Conservation (phyloP, 208 protist species). For the Endotrypanum monterogeii region DNA sequence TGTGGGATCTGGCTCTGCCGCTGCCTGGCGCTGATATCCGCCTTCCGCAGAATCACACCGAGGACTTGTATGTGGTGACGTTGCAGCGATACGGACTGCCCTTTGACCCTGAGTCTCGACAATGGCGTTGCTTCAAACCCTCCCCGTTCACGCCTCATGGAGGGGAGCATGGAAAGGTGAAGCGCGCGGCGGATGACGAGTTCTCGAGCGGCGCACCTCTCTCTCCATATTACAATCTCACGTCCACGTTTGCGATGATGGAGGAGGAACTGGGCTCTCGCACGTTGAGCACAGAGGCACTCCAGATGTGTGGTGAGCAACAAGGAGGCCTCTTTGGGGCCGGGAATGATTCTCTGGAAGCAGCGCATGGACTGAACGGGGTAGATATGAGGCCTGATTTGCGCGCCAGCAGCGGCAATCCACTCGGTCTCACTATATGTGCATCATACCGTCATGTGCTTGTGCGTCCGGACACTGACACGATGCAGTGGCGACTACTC, state of each 20-base stretch:
- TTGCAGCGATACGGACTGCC: conserved; percentile 77
- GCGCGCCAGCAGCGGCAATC: conserved; percentile 44
- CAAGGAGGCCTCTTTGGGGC: background rate
- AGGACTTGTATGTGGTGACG: conserved; percentile 83
- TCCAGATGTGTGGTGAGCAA: conserved; percentile 7
- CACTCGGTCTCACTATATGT: conserved; percentile 41
- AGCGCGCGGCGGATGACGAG: background rate
- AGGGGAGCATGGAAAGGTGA: background rate
- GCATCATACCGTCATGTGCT: conserved; percentile 47
- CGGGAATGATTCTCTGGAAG: background rate
- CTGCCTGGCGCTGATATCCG: conserved; percentile 70
- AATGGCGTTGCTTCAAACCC: conserved; percentile 79
- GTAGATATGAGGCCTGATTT: conserved; percentile 35
- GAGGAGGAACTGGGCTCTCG: conserved; percentile 69
- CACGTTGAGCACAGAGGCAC: conserved; percentile 38
- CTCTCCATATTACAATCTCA: conserved; percentile 68
- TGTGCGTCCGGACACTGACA: conserved; percentile 20
- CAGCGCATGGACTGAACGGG: conserved; percentile 28
- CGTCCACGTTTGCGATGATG: conserved; percentile 62
- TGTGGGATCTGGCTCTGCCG: conserved; percentile 78
- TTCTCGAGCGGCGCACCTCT: conserved; percentile 9
- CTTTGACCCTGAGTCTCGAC: conserved; percentile 76
- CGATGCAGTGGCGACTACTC: conserved; percentile 32
- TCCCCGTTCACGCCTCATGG: conserved; percentile 5
- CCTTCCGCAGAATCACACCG: conserved; percentile 86